Conservation (phyloP, 805 yeast genomes). For the Kazachstania martiniae region DNA sequence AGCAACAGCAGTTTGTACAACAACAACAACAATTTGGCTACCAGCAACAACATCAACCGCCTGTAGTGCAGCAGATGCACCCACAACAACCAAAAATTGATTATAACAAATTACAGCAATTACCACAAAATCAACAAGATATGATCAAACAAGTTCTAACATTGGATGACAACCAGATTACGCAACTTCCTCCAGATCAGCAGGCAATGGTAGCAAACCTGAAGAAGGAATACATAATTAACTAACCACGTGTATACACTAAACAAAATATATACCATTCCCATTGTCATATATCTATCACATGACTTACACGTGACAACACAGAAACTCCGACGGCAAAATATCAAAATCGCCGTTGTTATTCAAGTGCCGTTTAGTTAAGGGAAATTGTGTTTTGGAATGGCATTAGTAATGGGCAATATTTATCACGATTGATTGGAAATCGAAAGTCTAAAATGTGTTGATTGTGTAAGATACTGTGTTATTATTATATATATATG, state of each 20-base stretch:
- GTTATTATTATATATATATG: too few species aligned
- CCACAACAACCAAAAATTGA: conserved; percentile 28
- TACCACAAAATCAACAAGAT: conserved; percentile 48
- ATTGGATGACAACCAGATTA: conserved; percentile 35
- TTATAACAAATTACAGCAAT: conserved; percentile 36
- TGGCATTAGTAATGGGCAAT: too few species aligned
- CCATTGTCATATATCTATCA: too few species aligned
- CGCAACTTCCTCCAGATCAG: conserved; percentile 35
- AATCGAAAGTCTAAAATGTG: too few species aligned
- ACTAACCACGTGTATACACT: conserved; percentile 2
- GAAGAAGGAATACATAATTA: conserved; percentile 41
- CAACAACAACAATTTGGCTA: conserved; percentile 6
- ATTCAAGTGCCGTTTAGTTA: too few species aligned
- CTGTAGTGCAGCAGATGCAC: conserved; percentile 3
- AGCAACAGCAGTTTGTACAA: background rate
- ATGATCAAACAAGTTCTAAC: conserved; percentile 40
- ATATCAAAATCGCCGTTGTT: too few species aligned
- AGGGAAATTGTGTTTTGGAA: too few species aligned
- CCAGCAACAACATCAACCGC: conserved; percentile 11
- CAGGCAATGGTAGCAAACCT: conserved; percentile 43
- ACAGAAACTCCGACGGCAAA: too few species aligned
- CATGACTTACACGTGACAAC: too few species aligned
- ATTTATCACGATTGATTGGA: too few species aligned
- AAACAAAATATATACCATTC: too few species aligned
- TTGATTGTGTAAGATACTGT: too few species aligned